These are phyloP conservation scores for Thraustochytrium striatum DNA, from an alignment of 352 stramenopile genomes.

Conservation along the genomic window DNA sequence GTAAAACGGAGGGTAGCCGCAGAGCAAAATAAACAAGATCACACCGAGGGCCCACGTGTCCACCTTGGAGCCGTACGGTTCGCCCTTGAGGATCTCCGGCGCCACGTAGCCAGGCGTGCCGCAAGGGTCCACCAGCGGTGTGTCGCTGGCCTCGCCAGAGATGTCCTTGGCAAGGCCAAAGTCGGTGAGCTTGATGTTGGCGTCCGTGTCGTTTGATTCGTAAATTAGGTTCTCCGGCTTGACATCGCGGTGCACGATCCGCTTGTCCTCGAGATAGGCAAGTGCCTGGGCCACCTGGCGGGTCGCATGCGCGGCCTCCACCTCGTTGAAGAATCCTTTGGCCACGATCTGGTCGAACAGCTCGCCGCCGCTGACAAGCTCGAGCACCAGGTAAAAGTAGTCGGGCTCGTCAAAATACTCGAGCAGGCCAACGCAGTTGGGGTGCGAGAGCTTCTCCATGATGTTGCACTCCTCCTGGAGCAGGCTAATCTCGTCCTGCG, in stretches of 20 bases:
- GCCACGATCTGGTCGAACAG: conserved; percentile 80
- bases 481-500: conserved; percentile 29
- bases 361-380: conserved; percentile 73
- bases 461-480: conserved; percentile 37
- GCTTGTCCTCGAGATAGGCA: conserved; percentile 56
- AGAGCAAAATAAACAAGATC: conserved; percentile 57
- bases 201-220: conserved; percentile 28
- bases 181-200: conserved; percentile 77
- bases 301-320: conserved; percentile 71
- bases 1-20: conserved; percentile 57
- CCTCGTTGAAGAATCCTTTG: conserved; percentile 74
- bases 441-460: conserved; percentile 34
- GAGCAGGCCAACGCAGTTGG: conserved; percentile 40
- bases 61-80: conserved; percentile 55
- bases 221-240: conserved; percentile 50
- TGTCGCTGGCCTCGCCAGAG: conserved; percentile 82
- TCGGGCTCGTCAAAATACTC: conserved; percentile 53
- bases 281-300: conserved; percentile 69
- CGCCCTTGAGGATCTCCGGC: conserved; percentile 54
- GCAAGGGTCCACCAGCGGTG: conserved; percentile 6
- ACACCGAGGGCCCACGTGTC: conserved; percentile 59
- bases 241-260: conserved; percentile 45
- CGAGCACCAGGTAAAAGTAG: conserved; percentile 79
- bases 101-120: conserved; percentile 58
- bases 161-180: conserved; percentile 86